Base-by-base conservation (phyloP, 2,329 filamentous ascomycete species). In the Leptographium galeiforme region DNA sequence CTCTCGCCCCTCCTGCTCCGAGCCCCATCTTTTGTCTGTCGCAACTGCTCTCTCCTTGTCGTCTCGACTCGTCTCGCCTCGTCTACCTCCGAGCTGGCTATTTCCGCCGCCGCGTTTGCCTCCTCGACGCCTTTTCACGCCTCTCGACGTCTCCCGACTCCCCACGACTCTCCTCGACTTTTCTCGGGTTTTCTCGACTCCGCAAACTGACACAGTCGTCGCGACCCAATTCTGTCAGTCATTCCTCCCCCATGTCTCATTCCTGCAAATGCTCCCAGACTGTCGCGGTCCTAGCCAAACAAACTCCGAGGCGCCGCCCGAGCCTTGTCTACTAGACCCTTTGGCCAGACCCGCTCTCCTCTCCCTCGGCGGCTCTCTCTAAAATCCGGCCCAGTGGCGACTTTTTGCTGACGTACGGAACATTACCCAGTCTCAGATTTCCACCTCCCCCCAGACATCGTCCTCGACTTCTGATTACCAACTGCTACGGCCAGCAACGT, bases 351-450 rank as follows among this genome's bases (percentile, higher is more conserved):
- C 48, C 48, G 38, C 48, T 50, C 25, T 49, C 25, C 38, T 33
- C 7, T 16, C 30, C 25, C 47, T 49, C 47, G 47, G 47, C 47
- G 47, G 18, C 38, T 45, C 48, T 45, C 48, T 50, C 36, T 43
- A 50, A 49, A 50, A 32, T 50, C 48, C 48, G 48, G 41, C 25
- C 38, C 48, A 43, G 48, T 50, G 48, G 48, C 48, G 38, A 50
- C 48, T 50, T 50, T 49, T 50, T 47, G 48, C 48, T 50, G 48
- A 50, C 48, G 14, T 49, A 25, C 47, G 16, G 36, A 39, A 45
- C 30, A 45, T 30, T 48, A 16, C 36, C 39, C 39, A 49, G 47
- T 49, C 36, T 38, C 36, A 25, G 34, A 38, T 19, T 14, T 38
- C 19, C 25, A 32, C 6, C n/a, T 7, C 7, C 12, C 12, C 13